Evolutionary conservation across 768 basidiomycete species (phyloP).

Genomic region (Suillus americanus): DNA sequence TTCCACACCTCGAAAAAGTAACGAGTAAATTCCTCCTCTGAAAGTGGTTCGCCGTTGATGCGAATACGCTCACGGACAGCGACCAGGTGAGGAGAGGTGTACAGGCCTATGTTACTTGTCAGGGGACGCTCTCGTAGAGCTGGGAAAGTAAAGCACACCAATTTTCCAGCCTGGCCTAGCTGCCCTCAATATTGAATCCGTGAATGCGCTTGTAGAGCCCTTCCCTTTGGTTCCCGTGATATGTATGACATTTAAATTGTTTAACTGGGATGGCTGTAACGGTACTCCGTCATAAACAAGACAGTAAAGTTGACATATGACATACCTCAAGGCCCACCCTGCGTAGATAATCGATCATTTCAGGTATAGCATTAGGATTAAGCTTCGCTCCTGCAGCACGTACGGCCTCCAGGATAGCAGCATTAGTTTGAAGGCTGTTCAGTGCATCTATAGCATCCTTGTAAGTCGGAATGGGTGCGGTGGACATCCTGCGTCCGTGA

Average conservation of each 20-base stretch:
- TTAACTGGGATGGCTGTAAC: conserved; percentile 74
- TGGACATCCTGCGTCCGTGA: conserved; percentile 48
- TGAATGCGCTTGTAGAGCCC: conserved; percentile 94
- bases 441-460: conserved; percentile 70
- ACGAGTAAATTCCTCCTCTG: conserved; percentile 83
- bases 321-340: conserved; percentile 86
- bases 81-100: conserved; percentile 95
- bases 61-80: conserved; percentile 95
- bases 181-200: conserved; percentile 80
- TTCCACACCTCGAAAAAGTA: conserved; percentile 99
- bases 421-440: conserved; percentile 89
- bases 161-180: conserved; percentile 75
- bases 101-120: conserved; percentile 60
- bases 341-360: conserved; percentile 87
- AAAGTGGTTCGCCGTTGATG: conserved; percentile 86
- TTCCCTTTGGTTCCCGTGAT: conserved; percentile 99
- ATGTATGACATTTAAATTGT: conserved; percentile 89
- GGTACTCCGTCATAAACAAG: conserved; percentile 14
- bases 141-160: conserved; percentile 46
- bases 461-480: conserved; percentile 50
- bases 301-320: conserved; percentile 6
- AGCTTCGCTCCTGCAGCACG: conserved; percentile 68
- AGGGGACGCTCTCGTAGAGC: neutral
- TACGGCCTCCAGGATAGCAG: conserved; percentile 83
- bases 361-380: conserved; percentile 66